phyloP scores from a whole-genome alignment of 2,329 filamentous ascomycete genomes.

The Penicillium sp. region DNA sequence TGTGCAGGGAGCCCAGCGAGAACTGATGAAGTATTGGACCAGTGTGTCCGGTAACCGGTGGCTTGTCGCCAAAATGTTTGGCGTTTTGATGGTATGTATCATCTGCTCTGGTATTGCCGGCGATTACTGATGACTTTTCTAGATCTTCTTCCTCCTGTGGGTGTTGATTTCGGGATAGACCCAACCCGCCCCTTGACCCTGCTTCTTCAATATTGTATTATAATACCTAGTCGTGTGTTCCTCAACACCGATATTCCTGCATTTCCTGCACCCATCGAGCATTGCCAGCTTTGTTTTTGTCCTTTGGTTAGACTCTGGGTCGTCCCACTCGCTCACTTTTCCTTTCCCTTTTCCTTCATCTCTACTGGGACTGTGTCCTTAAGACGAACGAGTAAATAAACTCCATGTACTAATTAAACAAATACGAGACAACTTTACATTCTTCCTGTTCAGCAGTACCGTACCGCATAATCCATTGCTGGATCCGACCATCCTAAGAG shows the following conservation, averaged over 20 bases:
- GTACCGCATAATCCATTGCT: neutral
- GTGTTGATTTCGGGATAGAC: constrained; percentile 61
- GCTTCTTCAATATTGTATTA: constrained; percentile 35
- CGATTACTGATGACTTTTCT: constrained; percentile 8
- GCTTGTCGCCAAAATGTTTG: constrained; percentile 81
- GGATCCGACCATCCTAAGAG: neutral
- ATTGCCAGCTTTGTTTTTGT: constrained; percentile 20
- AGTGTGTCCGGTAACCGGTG: constrained; percentile 93
- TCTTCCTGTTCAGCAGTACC: neutral
- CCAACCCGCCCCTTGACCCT: constrained; percentile 12
- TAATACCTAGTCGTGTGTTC: constrained; percentile 32
- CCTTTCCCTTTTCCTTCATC: constrained; percentile 8
- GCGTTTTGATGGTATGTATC: constrained; percentile 74
- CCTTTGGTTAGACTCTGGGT: constrained; percentile 31
- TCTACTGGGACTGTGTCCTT: constrained; percentile 26
- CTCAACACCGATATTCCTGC: constrained; percentile 23
- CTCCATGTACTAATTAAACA: constrained; percentile 22
- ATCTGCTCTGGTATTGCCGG: constrained; percentile 1
- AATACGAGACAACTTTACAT: constrained; percentile 2
- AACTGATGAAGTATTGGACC: constrained; percentile 96
- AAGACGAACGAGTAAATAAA: constrained; percentile 27
- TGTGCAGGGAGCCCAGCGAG: constrained; percentile 92
- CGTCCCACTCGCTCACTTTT: constrained; percentile 19
- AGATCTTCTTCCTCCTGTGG: constrained; percentile 82
- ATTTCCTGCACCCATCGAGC: constrained; percentile 21